phyloP scores from a whole-genome alignment of 768 basidiomycete species.

The Suillus subaureus region DNA sequence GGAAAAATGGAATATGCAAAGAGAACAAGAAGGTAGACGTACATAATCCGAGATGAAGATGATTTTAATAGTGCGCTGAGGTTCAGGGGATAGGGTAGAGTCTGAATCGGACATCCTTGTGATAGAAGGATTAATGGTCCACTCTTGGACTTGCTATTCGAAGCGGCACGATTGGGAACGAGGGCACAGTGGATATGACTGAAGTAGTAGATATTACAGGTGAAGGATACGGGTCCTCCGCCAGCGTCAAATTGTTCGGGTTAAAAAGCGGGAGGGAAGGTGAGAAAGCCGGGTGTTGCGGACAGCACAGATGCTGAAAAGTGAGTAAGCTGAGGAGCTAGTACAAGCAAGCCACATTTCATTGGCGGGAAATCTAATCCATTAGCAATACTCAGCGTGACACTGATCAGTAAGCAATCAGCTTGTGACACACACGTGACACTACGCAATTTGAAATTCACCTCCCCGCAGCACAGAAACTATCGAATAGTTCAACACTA shows the following conservation, averaged over 20 bases:
- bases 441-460: constrained; percentile 18
- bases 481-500: background rate
- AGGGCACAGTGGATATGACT: background rate
- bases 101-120: constrained; percentile 24
- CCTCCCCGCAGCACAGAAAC: constrained; percentile 15
- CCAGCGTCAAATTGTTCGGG: constrained; percentile 1
- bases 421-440: constrained; percentile 16
- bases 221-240: background rate
- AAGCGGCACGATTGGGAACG: background rate
- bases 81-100: constrained; percentile 14
- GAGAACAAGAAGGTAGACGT: constrained; percentile 13
- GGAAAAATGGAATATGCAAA: background rate
- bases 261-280: background rate
- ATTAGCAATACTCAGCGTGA: constrained; percentile 21
- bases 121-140: background rate
- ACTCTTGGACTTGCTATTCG: background rate
- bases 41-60: constrained; percentile 40
- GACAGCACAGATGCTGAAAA: constrained; percentile 8
- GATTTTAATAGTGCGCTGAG: constrained; percentile 28
- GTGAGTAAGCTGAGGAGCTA: constrained; percentile 18
- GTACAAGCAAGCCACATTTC: constrained; percentile 8
- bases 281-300: constrained; percentile 2
- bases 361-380: constrained; percentile 15
- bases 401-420: constrained; percentile 35
- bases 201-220: background rate